These are phyloP conservation scores for Aspergillus brunneoviolaceus DNA, from an alignment of 2,329 filamentous ascomycete species.

Conservation along the genomic window DNA sequence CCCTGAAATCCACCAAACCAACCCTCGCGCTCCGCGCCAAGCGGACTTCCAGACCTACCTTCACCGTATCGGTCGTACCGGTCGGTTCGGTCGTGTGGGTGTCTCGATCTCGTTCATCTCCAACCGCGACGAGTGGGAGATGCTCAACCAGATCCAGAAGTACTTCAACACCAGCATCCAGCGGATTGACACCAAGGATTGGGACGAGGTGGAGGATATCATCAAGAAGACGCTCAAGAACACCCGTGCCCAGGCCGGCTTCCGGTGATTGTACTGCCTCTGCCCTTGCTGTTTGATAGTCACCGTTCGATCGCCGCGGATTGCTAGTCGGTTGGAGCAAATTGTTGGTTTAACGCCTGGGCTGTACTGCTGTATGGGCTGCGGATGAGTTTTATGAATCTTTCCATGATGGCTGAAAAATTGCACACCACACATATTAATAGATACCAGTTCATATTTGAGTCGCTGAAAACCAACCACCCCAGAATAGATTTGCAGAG, in stretches of 20 bases:
- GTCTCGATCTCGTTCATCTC: conserved; percentile 95
- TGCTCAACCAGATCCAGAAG: conserved; percentile 74
- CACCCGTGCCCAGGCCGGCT: conserved; percentile 42
- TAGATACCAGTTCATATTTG: conserved; percentile 33
- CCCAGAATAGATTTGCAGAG: too few relatives aligned
- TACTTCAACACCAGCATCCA: conserved; percentile 81
- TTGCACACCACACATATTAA: conserved; percentile 23
- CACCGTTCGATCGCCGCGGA: not conserved
- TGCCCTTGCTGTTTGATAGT: not conserved
- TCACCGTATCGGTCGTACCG: conserved; percentile 95
- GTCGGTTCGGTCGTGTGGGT: conserved; percentile 92
- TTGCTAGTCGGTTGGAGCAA: not conserved
- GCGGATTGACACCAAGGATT: conserved; percentile 79
- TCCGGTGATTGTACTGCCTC: conserved; percentile 18
- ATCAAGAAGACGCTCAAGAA: conserved; percentile 78
- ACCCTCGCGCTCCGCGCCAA: conserved; percentile 56
- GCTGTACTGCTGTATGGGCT: conserved; percentile 16
- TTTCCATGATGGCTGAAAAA: conserved; percentile 20
- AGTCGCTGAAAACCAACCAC: not conserved
- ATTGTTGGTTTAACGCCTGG: conserved; percentile 12
- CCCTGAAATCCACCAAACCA: conserved; percentile 62
- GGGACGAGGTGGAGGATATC: conserved; percentile 82
- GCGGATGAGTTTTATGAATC: conserved; percentile 31
- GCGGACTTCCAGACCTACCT: conserved; percentile 95
- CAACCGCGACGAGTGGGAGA: conserved; percentile 76